Evolutionary conservation across 1,139 yeast species (phyloP), one percentile per base, ranked within the genome.

Genomic region (Blastobotrys raffinosifermentans): DNA sequence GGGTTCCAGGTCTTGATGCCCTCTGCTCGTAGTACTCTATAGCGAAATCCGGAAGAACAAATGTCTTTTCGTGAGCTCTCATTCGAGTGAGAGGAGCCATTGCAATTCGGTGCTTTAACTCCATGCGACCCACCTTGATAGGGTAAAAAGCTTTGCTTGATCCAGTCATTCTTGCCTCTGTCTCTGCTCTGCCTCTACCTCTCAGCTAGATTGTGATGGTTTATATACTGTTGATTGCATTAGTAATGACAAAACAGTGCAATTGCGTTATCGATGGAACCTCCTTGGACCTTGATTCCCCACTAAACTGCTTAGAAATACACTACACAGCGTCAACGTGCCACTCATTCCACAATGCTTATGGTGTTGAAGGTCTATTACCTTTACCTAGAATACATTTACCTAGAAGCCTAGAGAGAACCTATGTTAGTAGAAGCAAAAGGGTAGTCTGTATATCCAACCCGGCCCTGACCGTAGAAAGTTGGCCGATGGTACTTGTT

Each of bases 81-180:
- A 53, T 53, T 43, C 81, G 63, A 9, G 83, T 75, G 39, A 74
- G 63, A 14, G 84, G 83, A 6, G 80, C 70, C 51, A 64, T 55
- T 2, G 62, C 75, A 7, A 76, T 50, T 43, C 78, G 62, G 50
- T 74, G 63, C 23, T 50, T 26, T 21, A 60, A 47, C n/a, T 41
- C 40, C 14, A 41, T 8, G 16, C 38, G 29, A 15, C 63, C 63
- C n/a, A 59, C 58, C 37, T 46, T 40, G 43, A 59, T 38, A 17
- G 61, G 59, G 11, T 39, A 37, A 39, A 56, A 59, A 5, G 58
- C 45, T 5, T 58, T 45, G 38, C 68, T 62, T 10, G 27, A 8
- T 35, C 73, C 62, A 32, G 60, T 58, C 40, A 33, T 36, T 29
- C 10, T 16, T 29, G 25, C n/a, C n/a, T n/a, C n/a, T n/a, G n/a